Percentiles rank a stretch among this genome's conserved stretches.
Evolutionary conservation across 2,329 filamentous ascomycete species (phyloP).

Genomic region (Albophoma yamanashiensis): DNA sequence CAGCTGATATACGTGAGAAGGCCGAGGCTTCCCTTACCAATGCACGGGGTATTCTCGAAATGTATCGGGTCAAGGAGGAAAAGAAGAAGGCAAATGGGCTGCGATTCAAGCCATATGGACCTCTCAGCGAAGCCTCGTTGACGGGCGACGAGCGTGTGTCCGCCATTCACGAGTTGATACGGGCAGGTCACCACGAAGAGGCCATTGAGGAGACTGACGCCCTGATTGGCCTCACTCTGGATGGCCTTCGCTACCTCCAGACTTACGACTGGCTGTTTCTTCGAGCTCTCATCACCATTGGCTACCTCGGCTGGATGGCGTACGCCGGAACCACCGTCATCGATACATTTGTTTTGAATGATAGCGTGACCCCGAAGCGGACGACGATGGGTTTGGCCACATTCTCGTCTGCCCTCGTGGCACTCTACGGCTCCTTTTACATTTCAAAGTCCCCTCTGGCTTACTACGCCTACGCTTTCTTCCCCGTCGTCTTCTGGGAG

Average conservation of each 20-base stretch:
- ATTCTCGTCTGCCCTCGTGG: constrained; percentile 68
- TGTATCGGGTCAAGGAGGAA: constrained; percentile 90
- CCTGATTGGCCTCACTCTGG: constrained; percentile 65
- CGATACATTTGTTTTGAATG: constrained; percentile 75
- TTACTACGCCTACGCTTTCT: constrained; percentile 88
- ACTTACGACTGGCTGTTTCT: constrained; percentile 98
- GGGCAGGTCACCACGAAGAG: constrained; percentile 54
- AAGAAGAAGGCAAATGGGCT: constrained; percentile 68
- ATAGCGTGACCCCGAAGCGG: constrained; percentile 52
- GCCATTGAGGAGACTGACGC: constrained; percentile 71
- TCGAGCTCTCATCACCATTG: constrained; percentile 74
- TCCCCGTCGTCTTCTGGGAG: constrained; percentile 94
- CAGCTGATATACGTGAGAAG: constrained; percentile 63
- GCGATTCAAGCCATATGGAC: constrained; percentile 64
- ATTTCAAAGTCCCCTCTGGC: constrained; percentile 68
- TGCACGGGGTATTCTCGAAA: constrained; percentile 78
- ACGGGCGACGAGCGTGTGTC: constrained; percentile 57
- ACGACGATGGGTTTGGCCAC: constrained; percentile 46
- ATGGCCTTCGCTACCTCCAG: constrained; percentile 85
- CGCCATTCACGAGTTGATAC: constrained; percentile 58
- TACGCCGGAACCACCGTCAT: constrained; percentile 85
- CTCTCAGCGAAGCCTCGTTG: constrained; percentile 52
- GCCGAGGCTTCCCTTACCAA: constrained; percentile 79
- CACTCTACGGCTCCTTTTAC: constrained; percentile 68
- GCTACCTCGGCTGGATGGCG: constrained; percentile 92